Percentiles rank a stretch among this genome's conserved stretches.
phyloP scores from a whole-genome alignment of 768 basidiomycete species.

The Tricholomella constricta region DNA sequence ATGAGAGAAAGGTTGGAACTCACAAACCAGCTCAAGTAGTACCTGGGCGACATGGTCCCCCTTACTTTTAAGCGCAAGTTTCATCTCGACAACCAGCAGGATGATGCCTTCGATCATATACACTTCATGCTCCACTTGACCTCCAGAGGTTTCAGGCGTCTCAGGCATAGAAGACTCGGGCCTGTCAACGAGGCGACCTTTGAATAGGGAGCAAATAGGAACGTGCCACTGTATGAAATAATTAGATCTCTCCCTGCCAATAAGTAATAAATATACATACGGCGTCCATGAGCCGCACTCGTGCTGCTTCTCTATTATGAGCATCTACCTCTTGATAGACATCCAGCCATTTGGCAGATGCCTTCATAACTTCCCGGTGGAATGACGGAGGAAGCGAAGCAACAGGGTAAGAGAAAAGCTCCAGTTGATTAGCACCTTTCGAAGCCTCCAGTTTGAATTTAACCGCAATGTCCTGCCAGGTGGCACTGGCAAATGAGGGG shows the following conservation, averaged over 20 bases:
- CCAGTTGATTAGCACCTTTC: too few species aligned
- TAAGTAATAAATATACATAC: too few species aligned
- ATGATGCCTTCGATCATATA: constrained; percentile 3
- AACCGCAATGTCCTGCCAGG: too few species aligned
- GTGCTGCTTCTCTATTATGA: background rate
- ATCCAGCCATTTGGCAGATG: background rate
- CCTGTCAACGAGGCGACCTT: constrained; percentile 12
- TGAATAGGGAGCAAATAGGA: constrained; percentile 10
- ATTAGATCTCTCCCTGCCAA: background rate
- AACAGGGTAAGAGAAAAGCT: too few species aligned
- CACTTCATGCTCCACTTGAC: constrained; percentile 10
- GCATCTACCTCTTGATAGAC: too few species aligned
- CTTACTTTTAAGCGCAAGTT: background rate
- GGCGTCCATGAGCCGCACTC: too few species aligned
- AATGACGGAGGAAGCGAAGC: background rate
- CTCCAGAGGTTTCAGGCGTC: constrained; percentile 4
- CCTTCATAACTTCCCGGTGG: constrained; percentile 4
- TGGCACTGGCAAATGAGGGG: too few species aligned
- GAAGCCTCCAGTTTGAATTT: too few species aligned
- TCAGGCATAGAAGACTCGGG: too few species aligned
- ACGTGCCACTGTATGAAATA: constrained; percentile 7
- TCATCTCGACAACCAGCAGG: constrained; percentile 11
- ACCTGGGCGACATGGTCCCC: background rate
- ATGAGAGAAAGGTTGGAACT: background rate
- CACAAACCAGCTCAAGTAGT: constrained; percentile 7